Percentiles rank a stretch among this genome's conserved stretches.
These are phyloP conservation scores for Pelargonium cotyledonis DNA, from an alignment of 441 rosid genomes.

Conservation along the genomic window DNA sequence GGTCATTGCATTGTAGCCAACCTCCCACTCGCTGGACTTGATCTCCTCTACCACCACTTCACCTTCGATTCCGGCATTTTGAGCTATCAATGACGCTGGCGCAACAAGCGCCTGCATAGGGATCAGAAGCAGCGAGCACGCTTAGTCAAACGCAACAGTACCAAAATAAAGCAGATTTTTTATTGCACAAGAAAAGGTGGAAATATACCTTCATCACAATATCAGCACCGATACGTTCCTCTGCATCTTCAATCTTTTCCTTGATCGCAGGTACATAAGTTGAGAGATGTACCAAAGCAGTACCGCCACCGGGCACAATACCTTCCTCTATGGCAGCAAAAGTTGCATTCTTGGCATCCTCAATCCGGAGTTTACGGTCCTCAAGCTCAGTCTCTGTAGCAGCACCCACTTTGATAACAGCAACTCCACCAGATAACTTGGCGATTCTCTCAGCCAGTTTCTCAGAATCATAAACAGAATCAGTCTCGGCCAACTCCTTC, in stretches of 20 bases:
- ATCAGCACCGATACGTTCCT: conserved; percentile 83
- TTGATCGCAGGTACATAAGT: conserved; percentile 55
- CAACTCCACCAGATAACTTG: conserved; percentile 90
- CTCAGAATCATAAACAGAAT: conserved; percentile 73
- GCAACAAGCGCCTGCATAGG: conserved; percentile 56
- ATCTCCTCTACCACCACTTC: conserved; percentile 89
- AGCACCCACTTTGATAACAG: conserved; percentile 91
- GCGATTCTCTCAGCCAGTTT: conserved; percentile 94
- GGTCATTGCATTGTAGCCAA: conserved; percentile 87
- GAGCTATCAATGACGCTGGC: conserved; percentile 82
- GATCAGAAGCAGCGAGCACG: neutral
- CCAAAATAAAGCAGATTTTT: neutral
- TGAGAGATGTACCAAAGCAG: conserved; percentile 77
- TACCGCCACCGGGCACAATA: conserved; percentile 94
- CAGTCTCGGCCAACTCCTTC: conserved; percentile 78
- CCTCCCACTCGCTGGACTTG: conserved; percentile 66
- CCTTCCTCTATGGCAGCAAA: conserved; percentile 98
- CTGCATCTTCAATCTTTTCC: conserved; percentile 62
- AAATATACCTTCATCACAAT: conserved; percentile 73
- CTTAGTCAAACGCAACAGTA: neutral
- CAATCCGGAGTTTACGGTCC: conserved; percentile 84
- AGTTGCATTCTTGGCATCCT: conserved; percentile 94
- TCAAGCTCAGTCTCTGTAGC: conserved; percentile 96
- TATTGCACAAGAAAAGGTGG: neutral
- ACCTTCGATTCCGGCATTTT: conserved; percentile 90